phyloP scores from a whole-genome alignment of 192 early-diverging fungal genomes.

The Coemansia sp. region DNA sequence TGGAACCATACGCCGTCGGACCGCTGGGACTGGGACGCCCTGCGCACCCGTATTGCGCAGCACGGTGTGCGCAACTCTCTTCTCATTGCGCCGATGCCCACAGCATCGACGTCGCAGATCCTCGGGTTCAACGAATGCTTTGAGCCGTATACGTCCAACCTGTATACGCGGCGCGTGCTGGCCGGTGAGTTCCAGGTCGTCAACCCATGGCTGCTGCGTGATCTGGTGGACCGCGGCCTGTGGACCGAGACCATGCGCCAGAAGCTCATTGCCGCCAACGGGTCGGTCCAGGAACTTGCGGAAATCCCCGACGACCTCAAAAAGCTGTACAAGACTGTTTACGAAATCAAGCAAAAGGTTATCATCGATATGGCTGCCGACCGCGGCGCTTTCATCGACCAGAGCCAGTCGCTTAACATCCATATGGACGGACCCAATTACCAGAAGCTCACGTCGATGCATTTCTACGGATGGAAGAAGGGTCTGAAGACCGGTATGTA shows the following conservation, averaged over 20 bases:
- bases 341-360: constrained; percentile 89
- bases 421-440: constrained; percentile 93
- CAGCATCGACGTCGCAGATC: constrained; percentile 95
- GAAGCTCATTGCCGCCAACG: constrained; percentile 88
- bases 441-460: constrained; percentile 94
- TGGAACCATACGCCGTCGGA: constrained; percentile 82
- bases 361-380: constrained; percentile 97
- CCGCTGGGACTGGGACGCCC: constrained; percentile 86
- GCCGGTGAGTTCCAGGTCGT: constrained; percentile 99
- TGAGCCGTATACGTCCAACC: constrained; percentile 89
- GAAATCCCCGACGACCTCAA: constrained; percentile 85
- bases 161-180: constrained; percentile 94
- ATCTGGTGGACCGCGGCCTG: constrained; percentile 86
- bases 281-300: constrained; percentile 77
- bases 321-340: constrained; percentile 96
- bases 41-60: constrained; percentile 75
- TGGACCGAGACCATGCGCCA: constrained; percentile 97
- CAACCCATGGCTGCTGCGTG: constrained; percentile 94
- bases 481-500: constrained; percentile 99
- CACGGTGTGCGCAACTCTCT: constrained; percentile 92
- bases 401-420: constrained; percentile 94
- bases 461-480: constrained; percentile 98
- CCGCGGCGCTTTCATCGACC: constrained; percentile 97
- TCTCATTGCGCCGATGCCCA: constrained; percentile 96
- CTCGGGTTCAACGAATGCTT: constrained; percentile 98